phyloP scores from a whole-genome alignment of 106 monocot genomes.

The Allium cepa region DNA sequence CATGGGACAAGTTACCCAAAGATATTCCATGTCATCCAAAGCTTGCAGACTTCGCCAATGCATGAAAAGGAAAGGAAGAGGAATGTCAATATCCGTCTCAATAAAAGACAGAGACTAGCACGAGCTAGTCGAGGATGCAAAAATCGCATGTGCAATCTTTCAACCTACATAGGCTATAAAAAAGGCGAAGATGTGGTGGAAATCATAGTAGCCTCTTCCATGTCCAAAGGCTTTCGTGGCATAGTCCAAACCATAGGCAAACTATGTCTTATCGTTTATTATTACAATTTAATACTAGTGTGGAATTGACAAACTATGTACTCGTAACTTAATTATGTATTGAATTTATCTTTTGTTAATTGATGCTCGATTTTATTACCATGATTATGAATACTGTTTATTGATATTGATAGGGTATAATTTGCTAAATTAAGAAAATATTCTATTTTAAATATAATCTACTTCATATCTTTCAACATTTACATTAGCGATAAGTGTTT shows the following conservation, averaged over 20 bases:
- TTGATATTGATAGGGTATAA: too few relatives aligned
- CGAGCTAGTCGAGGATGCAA: conserved; percentile 84
- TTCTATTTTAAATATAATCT: too few relatives aligned
- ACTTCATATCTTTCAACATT: too few relatives aligned
- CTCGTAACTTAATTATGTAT: too few relatives aligned
- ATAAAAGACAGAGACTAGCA: conserved; percentile 92
- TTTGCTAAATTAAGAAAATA: too few relatives aligned
- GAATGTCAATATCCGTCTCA: conserved; percentile 89
- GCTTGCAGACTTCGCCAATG: conserved; percentile 98
- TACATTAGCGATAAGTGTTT: too few relatives aligned
- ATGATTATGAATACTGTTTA: too few relatives aligned
- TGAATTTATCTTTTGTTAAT: too few relatives aligned
- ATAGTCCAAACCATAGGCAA: conserved; percentile 96
- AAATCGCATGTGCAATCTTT: conserved; percentile 71
- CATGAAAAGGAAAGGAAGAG: conserved; percentile 98
- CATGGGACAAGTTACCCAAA: conserved; percentile 97
- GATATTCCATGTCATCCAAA: conserved; percentile 97
- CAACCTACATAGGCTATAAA: conserved; percentile 89
- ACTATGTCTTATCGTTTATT: too few relatives aligned
- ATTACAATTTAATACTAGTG: too few relatives aligned
- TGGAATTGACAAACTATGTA: too few relatives aligned
- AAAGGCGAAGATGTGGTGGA: conserved; percentile 90
- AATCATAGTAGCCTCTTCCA: conserved; percentile 81
- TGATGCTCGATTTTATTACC: too few relatives aligned
- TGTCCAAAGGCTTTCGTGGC: conserved; percentile 89